Percentiles rank a stretch among this genome's conserved stretches.
phyloP scores from a whole-genome alignment of 1,284 basidiomycete species.

The Moesziomyces globuligerus region DNA sequence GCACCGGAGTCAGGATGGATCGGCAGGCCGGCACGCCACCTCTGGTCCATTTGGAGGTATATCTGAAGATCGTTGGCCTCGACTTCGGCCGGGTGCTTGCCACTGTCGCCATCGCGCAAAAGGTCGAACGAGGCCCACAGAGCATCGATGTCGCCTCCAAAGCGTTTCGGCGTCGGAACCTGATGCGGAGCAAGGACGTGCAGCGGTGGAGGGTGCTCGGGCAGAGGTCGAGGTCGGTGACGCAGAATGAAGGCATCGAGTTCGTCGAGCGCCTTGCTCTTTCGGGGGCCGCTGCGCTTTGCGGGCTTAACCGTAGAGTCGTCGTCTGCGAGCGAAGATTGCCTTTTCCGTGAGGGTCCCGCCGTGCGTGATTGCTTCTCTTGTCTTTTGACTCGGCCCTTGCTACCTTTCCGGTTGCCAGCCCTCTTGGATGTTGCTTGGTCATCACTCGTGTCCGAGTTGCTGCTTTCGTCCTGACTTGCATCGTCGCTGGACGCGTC shows the following conservation, averaged over 20 bases:
- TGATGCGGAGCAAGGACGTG: conserved; percentile 44
- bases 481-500: conserved; percentile 9
- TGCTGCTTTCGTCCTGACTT: conserved; percentile 4
- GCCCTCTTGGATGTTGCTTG: background rate
- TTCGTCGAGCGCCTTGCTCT: conserved; percentile 37
- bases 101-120: conserved; percentile 39
- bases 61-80: conserved; percentile 35
- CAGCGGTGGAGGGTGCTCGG: conserved; percentile 38
- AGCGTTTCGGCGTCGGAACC: conserved; percentile 23
- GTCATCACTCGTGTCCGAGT: conserved; percentile 1
- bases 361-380: background rate
- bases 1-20: conserved; percentile 26
- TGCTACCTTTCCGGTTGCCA: background rate
- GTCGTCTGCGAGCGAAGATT: conserved; percentile 7
- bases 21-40: conserved; percentile 41
- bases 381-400: conserved; percentile 12
- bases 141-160: conserved; percentile 30
- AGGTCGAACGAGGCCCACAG: conserved; percentile 35
- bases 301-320: conserved; percentile 13
- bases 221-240: conserved; percentile 30
- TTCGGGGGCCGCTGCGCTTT: conserved; percentile 27
- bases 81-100: conserved; percentile 6
- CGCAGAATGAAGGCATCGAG: conserved; percentile 35
- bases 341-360: conserved; percentile 11
- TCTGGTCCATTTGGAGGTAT: conserved; percentile 39